Percentiles rank a stretch among this genome's conserved stretches.
These are phyloP conservation scores for Hydnum rufescens DNA, from an alignment of 768 basidiomycete species.

Conservation along the genomic window DNA sequence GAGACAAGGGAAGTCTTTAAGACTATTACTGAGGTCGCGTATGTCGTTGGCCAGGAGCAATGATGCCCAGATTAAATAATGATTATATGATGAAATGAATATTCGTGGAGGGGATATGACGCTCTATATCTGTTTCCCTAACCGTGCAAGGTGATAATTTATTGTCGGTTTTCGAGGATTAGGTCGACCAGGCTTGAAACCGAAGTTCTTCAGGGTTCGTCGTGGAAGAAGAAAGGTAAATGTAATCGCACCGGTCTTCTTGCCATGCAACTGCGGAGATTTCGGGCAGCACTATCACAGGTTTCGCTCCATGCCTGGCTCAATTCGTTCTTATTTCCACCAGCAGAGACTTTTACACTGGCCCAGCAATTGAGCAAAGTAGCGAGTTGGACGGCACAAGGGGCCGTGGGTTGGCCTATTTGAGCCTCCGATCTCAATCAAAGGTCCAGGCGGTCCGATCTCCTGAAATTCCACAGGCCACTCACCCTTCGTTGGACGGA, in stretches of 20 bases:
- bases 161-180: conserved; percentile 57
- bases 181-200: conserved; percentile 39
- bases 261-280: conserved; percentile 65
- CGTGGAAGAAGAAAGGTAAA: background rate
- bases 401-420: conserved; percentile 25
- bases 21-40: conserved; percentile 33
- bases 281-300: conserved; percentile 40
- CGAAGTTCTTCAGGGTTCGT: background rate
- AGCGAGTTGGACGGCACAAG: conserved; percentile 50
- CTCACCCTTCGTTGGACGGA: conserved; percentile 55
- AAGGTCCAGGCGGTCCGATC: background rate
- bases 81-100: background rate
- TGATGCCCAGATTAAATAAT: background rate
- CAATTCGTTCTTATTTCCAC: no score
- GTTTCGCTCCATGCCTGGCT: conserved; percentile 19
- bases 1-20: conserved; percentile 37
- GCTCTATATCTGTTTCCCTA: conserved; percentile 16
- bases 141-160: conserved; percentile 75
- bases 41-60: conserved; percentile 1
- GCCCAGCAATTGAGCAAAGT: conserved; percentile 81
- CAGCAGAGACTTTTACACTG: conserved; percentile 41
- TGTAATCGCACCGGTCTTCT: conserved; percentile 39
- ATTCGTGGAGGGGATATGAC: background rate
- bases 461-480: conserved; percentile 4
- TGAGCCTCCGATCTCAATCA: no score